phyloP scores from a whole-genome alignment of 192 early-diverging fungal genomes.

The Entomortierella beljakovae region DNA sequence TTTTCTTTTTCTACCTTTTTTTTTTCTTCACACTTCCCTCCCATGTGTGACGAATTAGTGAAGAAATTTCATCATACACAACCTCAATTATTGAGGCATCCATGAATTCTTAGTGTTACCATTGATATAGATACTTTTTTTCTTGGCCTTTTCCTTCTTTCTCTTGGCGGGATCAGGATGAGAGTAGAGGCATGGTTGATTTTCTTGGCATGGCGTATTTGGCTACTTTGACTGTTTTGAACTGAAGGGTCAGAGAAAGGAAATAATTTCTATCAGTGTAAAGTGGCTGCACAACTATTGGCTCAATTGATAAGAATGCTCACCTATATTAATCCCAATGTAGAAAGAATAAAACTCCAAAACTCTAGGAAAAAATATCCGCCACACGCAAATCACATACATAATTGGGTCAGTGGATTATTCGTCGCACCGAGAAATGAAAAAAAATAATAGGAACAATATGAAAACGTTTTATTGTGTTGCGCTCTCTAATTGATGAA shows the following conservation, averaged over 20 bases:
- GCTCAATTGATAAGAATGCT: not conserved
- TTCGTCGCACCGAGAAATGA: not conserved
- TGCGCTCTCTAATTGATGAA: too few relatives aligned
- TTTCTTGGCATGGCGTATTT: not conserved
- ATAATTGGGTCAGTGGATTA: not conserved
- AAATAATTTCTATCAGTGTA: not conserved
- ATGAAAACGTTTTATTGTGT: too few relatives aligned
- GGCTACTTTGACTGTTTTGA: too few relatives aligned
- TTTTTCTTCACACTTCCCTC: too few relatives aligned
- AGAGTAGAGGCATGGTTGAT: not conserved
- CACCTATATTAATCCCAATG: not conserved
- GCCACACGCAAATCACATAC: too few relatives aligned
- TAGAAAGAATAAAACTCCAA: too few relatives aligned
- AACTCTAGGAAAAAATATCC: too few relatives aligned
- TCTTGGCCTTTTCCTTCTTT: constrained; percentile 3
- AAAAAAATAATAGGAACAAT: not conserved
- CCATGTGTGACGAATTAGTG: too few relatives aligned
- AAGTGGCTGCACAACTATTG: not conserved
- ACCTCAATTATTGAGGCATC: not conserved
- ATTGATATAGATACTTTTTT: not conserved
- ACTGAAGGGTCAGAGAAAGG: too few relatives aligned
- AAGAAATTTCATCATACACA: not conserved
- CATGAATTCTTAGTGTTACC: not conserved
- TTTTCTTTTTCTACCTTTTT: not conserved
- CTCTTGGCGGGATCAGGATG: too few relatives aligned